A percentile compares a stretch with the other conserved stretches of the same genome.
phyloP scores from a whole-genome alignment of 495 filamentous ascomycete genomes.

The Aspergillus conjunctus region DNA sequence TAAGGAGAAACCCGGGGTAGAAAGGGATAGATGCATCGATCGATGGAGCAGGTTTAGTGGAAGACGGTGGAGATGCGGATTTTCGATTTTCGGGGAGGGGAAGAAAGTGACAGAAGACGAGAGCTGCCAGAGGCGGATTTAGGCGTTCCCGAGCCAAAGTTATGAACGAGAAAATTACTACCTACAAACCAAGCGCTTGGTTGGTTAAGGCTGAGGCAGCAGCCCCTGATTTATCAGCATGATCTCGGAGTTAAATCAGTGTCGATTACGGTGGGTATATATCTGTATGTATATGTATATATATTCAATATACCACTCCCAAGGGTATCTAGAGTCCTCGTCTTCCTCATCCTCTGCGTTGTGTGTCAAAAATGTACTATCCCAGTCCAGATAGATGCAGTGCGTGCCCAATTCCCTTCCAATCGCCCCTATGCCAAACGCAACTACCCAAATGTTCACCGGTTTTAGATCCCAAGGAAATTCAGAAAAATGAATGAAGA shows the following conservation, averaged over 20 bases:
- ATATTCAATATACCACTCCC: constrained; percentile 13
- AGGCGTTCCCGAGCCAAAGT: constrained; percentile 1
- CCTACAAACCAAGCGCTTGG: not conserved
- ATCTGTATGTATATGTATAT: not conserved
- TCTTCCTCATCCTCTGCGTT: too few species aligned
- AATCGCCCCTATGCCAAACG: not conserved
- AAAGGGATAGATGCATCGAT: constrained; percentile 18
- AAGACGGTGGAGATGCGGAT: constrained; percentile 3
- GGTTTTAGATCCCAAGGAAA: constrained; percentile 13
- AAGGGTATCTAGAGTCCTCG: constrained; percentile 19
- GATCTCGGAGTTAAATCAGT: too few species aligned
- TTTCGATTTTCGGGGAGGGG: not conserved
- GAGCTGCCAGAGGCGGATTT: not conserved
- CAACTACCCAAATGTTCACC: not conserved
- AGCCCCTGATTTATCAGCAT: too few species aligned
- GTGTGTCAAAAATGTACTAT: too few species aligned
- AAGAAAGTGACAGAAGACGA: not conserved
- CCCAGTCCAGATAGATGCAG: constrained; percentile 5
- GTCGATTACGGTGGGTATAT: too few species aligned
- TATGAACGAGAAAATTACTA: too few species aligned
- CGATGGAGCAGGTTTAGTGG: constrained; percentile 4
- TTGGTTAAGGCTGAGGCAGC: not conserved
- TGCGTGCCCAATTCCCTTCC: not conserved
- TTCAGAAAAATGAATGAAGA: constrained; percentile 11
- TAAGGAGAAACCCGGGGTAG: constrained; percentile 4